Base-by-base conservation (phyloP, 192 early-diverging fungal genomes). In the Helicostylum pulchrum region DNA sequence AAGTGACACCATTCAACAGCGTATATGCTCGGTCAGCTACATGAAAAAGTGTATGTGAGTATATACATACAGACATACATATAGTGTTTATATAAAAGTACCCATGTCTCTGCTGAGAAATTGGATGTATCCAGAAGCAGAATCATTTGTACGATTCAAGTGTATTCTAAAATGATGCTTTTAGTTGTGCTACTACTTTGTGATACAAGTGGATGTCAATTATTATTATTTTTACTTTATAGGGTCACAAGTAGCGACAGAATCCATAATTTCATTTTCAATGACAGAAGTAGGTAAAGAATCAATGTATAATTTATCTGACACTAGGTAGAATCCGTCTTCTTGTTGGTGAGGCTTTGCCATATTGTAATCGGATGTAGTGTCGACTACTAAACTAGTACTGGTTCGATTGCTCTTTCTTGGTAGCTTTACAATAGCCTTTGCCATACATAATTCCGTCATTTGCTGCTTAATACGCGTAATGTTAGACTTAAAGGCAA, bases 11-110 rank as follows among this genome's bases (percentile, higher is more conserved):
- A 56, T 77, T 76, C 17, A 74, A 77, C 0, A 74, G 46, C 7
- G 78, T 67, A 62, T 67, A 80, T n/a, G 78, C 78, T 47, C 64
- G 56, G 39, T 80, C 78, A 30, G 78, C 78, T 71, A 62, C 7
- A 70, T 46, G n/a, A 30, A 23, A 42, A 42, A 42, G 48, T 23
- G 31, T 51, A n/a, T 54, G 10, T 32, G 21, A 34, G 34, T 23
- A 4, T 20, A 62, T 31, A 34, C 14, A 32, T 51, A 34, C n/a
- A 0, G 34, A 36, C 26, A 23, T 45, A 3, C 19, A 15, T 61
- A 23, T 52, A 12, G 17, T 47, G 15, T 36, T 36, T 11, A 3
- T 20, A n/a, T n/a, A n/a, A n/a, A n/a, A n/a, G n/a, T 72, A 72
- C 75, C 75, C 54, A 65, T 53, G 15, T 70, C 71, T 50, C 55